These are phyloP conservation scores for Diphasiastrum complanatum DNA, from an alignment of 83 land plant genomes.

Conservation along the genomic window DNA sequence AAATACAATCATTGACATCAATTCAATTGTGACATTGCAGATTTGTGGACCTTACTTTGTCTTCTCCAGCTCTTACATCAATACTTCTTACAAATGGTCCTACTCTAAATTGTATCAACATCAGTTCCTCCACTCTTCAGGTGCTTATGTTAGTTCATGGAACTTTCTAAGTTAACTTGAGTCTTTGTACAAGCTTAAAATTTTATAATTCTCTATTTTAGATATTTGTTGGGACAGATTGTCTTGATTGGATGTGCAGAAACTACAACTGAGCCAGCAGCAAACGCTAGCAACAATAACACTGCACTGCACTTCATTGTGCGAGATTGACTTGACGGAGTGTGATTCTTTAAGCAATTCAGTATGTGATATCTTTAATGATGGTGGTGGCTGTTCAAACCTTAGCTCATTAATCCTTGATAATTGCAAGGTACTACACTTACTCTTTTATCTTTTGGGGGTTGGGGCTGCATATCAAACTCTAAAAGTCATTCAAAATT, in stretches of 20 bases:
- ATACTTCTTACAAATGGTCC: constrained; percentile 65
- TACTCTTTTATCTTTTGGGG: not conserved
- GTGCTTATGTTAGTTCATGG: constrained; percentile 23
- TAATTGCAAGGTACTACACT: constrained; percentile 68
- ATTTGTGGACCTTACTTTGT: constrained; percentile 76
- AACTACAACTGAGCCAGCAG: constrained; percentile 72
- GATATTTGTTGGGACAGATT: too few relatives aligned
- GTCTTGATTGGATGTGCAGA: constrained; percentile 69
- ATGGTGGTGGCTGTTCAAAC: constrained; percentile 91
- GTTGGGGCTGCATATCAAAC: not conserved
- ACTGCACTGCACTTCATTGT: constrained; percentile 61
- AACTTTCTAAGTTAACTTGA: too few relatives aligned
- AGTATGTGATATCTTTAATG: constrained; percentile 75
- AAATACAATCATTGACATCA: not conserved
- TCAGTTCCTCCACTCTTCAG: constrained; percentile 64
- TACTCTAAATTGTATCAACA: constrained; percentile 59
- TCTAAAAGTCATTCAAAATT: not conserved
- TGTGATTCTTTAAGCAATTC: constrained; percentile 81
- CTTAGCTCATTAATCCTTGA: constrained; percentile 70
- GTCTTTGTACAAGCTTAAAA: too few relatives aligned
- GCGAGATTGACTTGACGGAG: constrained; percentile 80
- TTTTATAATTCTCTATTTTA: too few relatives aligned
- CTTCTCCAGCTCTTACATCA: constrained; percentile 46
- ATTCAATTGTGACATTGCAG: constrained; percentile 32
- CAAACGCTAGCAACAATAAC: constrained; percentile 54